These are phyloP conservation scores for Avicennia marina DNA, from an alignment of 257 asterid genomes.

Conservation along the genomic window DNA sequence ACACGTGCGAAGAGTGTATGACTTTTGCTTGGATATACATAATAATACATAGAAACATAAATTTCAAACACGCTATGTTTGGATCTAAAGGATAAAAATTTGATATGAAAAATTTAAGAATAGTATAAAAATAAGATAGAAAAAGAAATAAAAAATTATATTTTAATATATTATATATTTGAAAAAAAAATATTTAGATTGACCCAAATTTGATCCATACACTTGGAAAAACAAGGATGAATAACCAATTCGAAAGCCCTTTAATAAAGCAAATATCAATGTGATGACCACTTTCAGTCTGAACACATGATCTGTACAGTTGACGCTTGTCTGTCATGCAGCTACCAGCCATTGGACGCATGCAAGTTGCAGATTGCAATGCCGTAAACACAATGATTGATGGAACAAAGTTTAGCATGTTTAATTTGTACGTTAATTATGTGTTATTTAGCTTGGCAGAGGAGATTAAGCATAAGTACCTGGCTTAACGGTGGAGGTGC, in stretches of 20 bases:
- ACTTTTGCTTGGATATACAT: no score
- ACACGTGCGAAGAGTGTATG: no score
- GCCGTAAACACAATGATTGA: conserved; percentile 12
- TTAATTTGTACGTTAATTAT: background rate
- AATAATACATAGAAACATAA: no score
- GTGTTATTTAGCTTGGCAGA: conserved; percentile 9
- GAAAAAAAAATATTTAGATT: no score
- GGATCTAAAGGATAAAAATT: no score
- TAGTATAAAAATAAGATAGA: no score
- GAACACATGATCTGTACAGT: background rate
- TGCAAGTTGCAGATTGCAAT: conserved; percentile 7
- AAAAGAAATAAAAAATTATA: no score
- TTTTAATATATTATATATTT: no score
- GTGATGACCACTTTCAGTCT: conserved; percentile 7
- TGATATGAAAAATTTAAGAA: no score
- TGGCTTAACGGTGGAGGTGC: conserved; percentile 17
- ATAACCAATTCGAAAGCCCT: background rate
- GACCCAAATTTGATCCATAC: no score
- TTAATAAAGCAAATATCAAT: background rate
- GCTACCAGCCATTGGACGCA: background rate
- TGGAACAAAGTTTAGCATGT: conserved; percentile 20
- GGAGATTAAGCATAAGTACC: conserved; percentile 14
- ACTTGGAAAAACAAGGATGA: no score
- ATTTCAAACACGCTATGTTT: no score
- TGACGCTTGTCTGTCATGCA: conserved; percentile 6